Evolutionary conservation across 1,284 basidiomycete species (phyloP).

Genomic region (Pseudozyma pruni): DNA sequence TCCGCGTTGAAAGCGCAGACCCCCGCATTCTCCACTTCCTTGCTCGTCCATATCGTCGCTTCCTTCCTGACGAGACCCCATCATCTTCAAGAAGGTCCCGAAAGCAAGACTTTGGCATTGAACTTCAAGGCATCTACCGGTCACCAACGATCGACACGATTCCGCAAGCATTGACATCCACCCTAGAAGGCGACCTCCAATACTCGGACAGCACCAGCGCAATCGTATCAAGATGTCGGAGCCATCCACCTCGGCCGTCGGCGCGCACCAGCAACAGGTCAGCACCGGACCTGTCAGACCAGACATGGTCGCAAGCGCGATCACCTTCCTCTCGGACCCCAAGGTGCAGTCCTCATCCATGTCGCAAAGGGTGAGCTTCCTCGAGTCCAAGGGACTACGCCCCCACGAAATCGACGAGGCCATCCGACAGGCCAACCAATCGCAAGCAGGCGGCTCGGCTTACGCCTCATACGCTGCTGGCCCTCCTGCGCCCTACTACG

Average conservation of each 20-base stretch:
- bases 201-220: too few species aligned
- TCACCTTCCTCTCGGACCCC: slow-evolving; percentile 65
- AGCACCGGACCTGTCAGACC: slow-evolving; percentile 39
- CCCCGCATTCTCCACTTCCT: slow-evolving; percentile 25
- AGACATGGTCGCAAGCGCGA: slow-evolving; percentile 63
- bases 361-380: slow-evolving; percentile 87
- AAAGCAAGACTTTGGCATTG: too few species aligned
- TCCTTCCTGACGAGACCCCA: background rate
- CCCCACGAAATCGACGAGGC: slow-evolving; percentile 87
- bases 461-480: slow-evolving; percentile 36
- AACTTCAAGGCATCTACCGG: too few species aligned
- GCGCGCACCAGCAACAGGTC: slow-evolving; percentile 29
- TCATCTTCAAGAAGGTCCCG: too few species aligned
- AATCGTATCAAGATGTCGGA: slow-evolving; percentile 46
- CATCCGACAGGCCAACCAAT: slow-evolving; percentile 71
- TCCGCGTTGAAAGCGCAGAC: slow-evolving; percentile 25
- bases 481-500: slow-evolving; percentile 42
- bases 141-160: too few species aligned
- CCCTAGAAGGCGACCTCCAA: background rate
- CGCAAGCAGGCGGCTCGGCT: slow-evolving; percentile 20
- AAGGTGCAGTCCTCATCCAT: slow-evolving; percentile 78
- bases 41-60: background rate
- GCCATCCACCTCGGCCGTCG: slow-evolving; percentile 42
- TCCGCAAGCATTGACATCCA: background rate
- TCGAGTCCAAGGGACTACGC: slow-evolving; percentile 91